phyloP scores from a whole-genome alignment of 805 yeast species.

The Pichia thaimueangensis region DNA sequence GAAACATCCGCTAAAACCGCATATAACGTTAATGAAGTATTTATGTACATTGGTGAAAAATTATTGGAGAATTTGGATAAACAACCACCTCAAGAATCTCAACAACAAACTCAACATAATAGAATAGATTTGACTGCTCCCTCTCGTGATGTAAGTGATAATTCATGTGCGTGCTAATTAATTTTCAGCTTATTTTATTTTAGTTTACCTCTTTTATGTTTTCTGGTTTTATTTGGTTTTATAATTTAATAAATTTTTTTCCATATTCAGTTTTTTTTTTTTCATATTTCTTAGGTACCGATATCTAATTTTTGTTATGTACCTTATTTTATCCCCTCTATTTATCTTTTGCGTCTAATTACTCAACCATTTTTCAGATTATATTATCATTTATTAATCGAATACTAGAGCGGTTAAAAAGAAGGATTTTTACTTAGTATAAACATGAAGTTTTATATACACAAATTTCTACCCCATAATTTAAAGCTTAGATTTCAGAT shows the following conservation, averaged over 20 bases:
- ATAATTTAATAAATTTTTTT: not conserved
- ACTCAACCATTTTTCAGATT: too few relatives aligned
- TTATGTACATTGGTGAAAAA: constrained; percentile 80
- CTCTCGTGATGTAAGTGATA: constrained; percentile 14
- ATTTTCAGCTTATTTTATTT: too few relatives aligned
- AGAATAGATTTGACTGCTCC: constrained; percentile 34
- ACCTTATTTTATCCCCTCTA: too few relatives aligned
- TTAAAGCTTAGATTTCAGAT: constrained; percentile 44
- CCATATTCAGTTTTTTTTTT: not conserved
- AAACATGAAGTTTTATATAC: too few relatives aligned
- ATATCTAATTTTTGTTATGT: too few relatives aligned
- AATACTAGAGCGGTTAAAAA: too few relatives aligned
- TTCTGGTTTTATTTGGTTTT: not conserved
- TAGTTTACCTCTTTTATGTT: too few relatives aligned
- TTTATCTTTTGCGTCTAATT: too few relatives aligned
- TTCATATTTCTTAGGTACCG: too few relatives aligned
- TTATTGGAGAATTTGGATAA: constrained; percentile 47
- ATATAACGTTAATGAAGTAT: constrained; percentile 83
- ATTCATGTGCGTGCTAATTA: constrained; percentile 31
- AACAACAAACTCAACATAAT: constrained; percentile 7
- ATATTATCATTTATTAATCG: too few relatives aligned
- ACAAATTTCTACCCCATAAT: too few relatives aligned
- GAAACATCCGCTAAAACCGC: constrained; percentile 95
- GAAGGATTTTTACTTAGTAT: too few relatives aligned
- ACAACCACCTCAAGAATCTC: constrained; percentile 2